Conservation (phyloP, 495 filamentous ascomycete genomes). For the Articulospora tetracladia region DNA sequence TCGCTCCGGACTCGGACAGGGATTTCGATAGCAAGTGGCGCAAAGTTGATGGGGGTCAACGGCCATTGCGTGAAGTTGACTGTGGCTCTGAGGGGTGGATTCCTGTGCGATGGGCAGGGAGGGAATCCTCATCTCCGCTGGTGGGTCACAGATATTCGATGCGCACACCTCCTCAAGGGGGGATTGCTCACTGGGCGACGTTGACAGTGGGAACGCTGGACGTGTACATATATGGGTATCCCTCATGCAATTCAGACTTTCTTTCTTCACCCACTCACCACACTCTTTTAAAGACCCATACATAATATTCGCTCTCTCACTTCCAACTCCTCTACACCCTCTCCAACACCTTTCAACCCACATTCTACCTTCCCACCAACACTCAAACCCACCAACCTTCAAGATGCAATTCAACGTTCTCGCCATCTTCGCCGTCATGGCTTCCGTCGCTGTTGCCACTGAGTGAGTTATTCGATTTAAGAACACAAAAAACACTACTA, state of each 20-base stretch:
- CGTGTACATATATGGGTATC: slow-evolving; percentile 20
- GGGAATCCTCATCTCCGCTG: slow-evolving; percentile 21
- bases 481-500: slow-evolving; percentile 2
- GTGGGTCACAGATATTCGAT: slow-evolving; percentile 10
- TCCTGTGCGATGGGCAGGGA: background rate
- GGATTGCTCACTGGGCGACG: background rate
- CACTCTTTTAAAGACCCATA: slow-evolving; percentile 24
- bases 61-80: slow-evolving; percentile 12
- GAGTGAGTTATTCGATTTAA: slow-evolving; percentile 14
- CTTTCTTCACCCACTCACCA: slow-evolving; percentile 23
- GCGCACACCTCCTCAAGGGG: background rate
- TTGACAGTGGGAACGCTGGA: background rate
- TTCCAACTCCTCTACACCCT: slow-evolving; percentile 5
- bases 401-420: slow-evolving; percentile 29
- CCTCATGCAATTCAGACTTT: background rate
- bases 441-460: slow-evolving; percentile 13
- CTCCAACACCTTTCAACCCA: slow-evolving; percentile 11
- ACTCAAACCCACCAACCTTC: slow-evolving; percentile 17
- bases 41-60: slow-evolving; percentile 3
- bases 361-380: background rate
- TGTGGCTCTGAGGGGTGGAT: background rate
- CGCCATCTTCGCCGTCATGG: slow-evolving; percentile 21
- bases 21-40: slow-evolving; percentile 10
- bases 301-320: slow-evolving; percentile 10
- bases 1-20: background rate